Evolutionary conservation across 805 yeast species (phyloP), one percentile per base, ranked within the genome.

Genomic region (Candida takata): DNA sequence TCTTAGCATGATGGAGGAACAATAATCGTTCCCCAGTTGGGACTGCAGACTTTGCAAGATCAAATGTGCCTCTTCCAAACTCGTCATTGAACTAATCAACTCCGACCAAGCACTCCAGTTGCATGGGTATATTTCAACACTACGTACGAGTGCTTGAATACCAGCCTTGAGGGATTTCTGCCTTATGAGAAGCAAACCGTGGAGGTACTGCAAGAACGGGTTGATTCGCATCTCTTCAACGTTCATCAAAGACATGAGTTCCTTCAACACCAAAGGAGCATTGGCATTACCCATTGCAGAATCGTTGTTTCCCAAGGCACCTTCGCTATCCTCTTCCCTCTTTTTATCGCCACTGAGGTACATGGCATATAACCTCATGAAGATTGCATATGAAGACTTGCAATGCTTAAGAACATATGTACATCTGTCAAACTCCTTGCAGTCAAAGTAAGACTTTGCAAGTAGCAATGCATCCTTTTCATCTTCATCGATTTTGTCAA

Each of bases 81-180:
- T 69, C 7, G 72, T 58, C 20, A 85, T 60, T 35, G 84, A 75
- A 4, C 74, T 63, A 10, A 77, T 62, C 27, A 92, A 64, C 52
- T 90, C 97, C 38, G 71, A 68, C 97, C 97, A 92, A 40, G 92
- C 82, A 36, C 88, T 74, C 98, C 98, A 92, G 56, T 90, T 90
- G 56, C 70, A 83, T 0, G 97, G 95, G 48, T 79, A 86, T 20
- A 69, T 34, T 17, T 69, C 62, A 11, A 90, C 52, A 1, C 96
- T 80, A 31, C 67, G 67, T 21, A 77, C 64, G 23, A 88, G 67
- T 30, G 64, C 63, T 17, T 70, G 64, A 38, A 79, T 77, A 0
- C 97, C 96, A 24, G 63, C 55, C 2, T 61, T 45, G n/a, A 60
- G 59, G 44, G 80, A 77, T 33, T 77, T 77, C 48, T 79, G 79